Evolutionary conservation across 192 early-diverging fungal species (phyloP).

Genomic region (Allomyces javanicus): DNA sequence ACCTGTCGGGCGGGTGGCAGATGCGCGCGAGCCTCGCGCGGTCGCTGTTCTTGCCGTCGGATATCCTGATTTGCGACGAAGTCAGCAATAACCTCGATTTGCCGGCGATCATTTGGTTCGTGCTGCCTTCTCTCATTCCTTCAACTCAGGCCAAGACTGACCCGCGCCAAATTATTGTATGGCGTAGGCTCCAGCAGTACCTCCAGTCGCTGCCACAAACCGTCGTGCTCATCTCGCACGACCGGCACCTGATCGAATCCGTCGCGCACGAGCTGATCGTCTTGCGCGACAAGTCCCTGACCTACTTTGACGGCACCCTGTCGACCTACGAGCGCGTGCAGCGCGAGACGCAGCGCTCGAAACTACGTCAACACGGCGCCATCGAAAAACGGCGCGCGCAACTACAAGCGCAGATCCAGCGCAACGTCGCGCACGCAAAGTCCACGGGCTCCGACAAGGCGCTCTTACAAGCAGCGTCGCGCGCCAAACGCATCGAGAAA

Average conservation of each 20-base stretch:
- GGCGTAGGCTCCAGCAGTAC: not conserved
- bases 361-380: not conserved
- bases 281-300: conserved; percentile 7
- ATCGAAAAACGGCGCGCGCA: not conserved
- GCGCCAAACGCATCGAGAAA: conserved; percentile 1
- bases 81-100: conserved; percentile 74
- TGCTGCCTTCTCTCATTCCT: conserved; percentile 5
- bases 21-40: conserved; percentile 76
- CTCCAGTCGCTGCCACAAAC: conserved; percentile 2
- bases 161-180: conserved; percentile 9
- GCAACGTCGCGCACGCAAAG: conserved; percentile 3
- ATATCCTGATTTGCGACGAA: conserved; percentile 68
- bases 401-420: conserved; percentile 2
- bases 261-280: conserved; percentile 8
- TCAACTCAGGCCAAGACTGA: conserved; percentile 3
- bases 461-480: conserved; percentile 3
- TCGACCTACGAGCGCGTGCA: conserved; percentile 1
- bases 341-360: not conserved
- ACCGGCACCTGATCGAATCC: conserved; percentile 5
- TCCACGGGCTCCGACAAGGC: conserved; percentile 6
- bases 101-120: conserved; percentile 28
- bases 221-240: conserved; percentile 8
- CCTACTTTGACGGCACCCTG: conserved; percentile 7
- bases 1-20: conserved; percentile 73
- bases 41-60: conserved; percentile 68